Conservation (phyloP, 2,329 filamentous ascomycete genomes). For the Diplodia corticola region DNA sequence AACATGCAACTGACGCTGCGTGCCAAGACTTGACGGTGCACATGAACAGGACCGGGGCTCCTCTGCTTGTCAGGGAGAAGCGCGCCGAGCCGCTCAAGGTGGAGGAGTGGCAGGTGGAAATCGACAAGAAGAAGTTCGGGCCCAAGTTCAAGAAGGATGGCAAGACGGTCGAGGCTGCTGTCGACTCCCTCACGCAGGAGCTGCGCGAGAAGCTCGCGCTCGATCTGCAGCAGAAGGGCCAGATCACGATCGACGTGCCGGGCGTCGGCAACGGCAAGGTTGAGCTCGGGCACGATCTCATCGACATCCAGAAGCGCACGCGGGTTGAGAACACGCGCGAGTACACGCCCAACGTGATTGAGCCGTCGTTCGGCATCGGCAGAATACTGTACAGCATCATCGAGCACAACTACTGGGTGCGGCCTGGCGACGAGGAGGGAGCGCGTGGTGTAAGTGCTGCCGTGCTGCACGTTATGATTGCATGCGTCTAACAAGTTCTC, state of each 20-base stretch:
- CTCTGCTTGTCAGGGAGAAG: conserved; percentile 80
- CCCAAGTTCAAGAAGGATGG: conserved; percentile 94
- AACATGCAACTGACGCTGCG: conserved; percentile 62
- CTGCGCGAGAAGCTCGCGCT: conserved; percentile 77
- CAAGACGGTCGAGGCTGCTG: conserved; percentile 77
- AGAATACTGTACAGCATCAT: conserved; percentile 90
- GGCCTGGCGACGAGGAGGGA: conserved; percentile 67
- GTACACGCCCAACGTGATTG: conserved; percentile 93
- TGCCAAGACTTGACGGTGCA: conserved; percentile 74
- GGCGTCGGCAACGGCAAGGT: conserved; percentile 69
- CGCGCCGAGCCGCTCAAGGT: conserved; percentile 75
- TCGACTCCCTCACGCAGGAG: conserved; percentile 75
- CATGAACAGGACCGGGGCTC: conserved; percentile 80
- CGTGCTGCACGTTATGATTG: conserved; percentile 3
- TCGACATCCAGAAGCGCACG: conserved; percentile 82
- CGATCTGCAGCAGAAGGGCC: conserved; percentile 70
- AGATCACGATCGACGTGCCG: conserved; percentile 74
- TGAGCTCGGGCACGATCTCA: conserved; percentile 74
- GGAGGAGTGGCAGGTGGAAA: conserved; percentile 83
- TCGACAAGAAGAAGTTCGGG: conserved; percentile 95
- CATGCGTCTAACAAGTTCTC: background rate
- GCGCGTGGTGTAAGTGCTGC: conserved; percentile 73
- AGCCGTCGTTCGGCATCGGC: conserved; percentile 96
- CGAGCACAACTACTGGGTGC: conserved; percentile 94
- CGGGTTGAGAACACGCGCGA: conserved; percentile 81